Evolutionary conservation across 306 rosid species (phyloP).

Genomic region (Citrullus mucosospermus): DNA sequence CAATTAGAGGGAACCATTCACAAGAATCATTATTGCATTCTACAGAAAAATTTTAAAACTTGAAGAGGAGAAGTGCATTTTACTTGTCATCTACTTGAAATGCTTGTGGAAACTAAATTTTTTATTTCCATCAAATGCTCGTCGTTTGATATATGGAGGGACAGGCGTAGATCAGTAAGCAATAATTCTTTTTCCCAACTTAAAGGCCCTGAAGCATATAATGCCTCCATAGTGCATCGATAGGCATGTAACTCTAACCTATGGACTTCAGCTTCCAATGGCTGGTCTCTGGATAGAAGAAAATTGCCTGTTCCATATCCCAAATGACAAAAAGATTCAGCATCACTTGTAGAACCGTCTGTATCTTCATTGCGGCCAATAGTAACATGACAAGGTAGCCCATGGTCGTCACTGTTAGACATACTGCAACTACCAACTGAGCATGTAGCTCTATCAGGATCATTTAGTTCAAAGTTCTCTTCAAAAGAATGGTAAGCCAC

Average conservation of each 20-base stretch:
- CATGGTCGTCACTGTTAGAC: constrained; percentile 21
- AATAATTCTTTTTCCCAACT: constrained; percentile 96
- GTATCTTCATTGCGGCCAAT: constrained; percentile 40
- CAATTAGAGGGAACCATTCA: constrained; percentile 36
- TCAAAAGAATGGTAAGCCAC: constrained; percentile 31
- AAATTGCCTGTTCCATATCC: constrained; percentile 32
- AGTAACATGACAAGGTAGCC: constrained; percentile 30
- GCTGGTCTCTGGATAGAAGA: constrained; percentile 33
- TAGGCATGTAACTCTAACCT: constrained; percentile 94
- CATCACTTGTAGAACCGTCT: constrained; percentile 41
- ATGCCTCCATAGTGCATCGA: constrained; percentile 85
- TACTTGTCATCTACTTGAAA: constrained; percentile 62
- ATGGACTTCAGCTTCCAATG: constrained; percentile 70
- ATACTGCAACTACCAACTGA: constrained; percentile 92
- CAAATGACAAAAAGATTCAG: constrained; percentile 45
- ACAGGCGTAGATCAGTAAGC: constrained; percentile 90
- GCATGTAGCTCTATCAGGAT: constrained; percentile 39
- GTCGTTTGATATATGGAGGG: constrained; percentile 85
- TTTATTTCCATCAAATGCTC: constrained; percentile 86
- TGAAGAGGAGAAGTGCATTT: constrained; percentile 2
- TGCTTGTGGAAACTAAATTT: constrained; percentile 63
- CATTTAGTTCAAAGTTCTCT: constrained; percentile 32
- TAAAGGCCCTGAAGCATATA: constrained; percentile 91
- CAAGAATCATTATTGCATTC: constrained; percentile 24
- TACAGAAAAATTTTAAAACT: constrained; percentile 25